These are phyloP conservation scores for Alternaria gaisen DNA, from an alignment of 2,329 filamentous ascomycete genomes.

Conservation along the genomic window DNA sequence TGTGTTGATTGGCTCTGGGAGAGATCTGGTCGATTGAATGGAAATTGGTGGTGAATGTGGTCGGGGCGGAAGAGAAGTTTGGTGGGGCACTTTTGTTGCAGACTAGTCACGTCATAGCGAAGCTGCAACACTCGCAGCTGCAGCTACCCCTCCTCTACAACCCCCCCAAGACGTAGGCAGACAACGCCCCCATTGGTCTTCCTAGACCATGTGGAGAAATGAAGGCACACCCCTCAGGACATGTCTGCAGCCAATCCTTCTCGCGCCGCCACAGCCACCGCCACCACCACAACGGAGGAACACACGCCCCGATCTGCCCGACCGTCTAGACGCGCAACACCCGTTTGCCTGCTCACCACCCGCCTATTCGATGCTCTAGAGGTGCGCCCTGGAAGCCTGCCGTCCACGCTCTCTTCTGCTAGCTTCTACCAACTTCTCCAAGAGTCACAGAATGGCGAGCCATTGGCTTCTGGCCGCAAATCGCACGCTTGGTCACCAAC, in stretches of 20 bases:
- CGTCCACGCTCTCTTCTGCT: conserved; percentile 32
- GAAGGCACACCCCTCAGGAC: neutral
- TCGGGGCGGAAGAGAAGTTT: conserved; percentile 24
- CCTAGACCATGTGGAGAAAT: neutral
- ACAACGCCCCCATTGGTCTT: conserved; percentile 2
- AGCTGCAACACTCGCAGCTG: conserved; percentile 16
- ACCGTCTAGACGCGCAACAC: conserved; percentile 38
- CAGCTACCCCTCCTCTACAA: conserved; percentile 39
- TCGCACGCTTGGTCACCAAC: conserved; percentile 7
- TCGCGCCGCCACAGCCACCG: conserved; percentile 26
- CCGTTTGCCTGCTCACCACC: conserved; percentile 29
- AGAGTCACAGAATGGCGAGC: neutral
- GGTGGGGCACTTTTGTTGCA: conserved; percentile 24
- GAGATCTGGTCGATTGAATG: neutral
- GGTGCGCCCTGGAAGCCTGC: conserved; percentile 30
- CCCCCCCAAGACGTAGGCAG: neutral
- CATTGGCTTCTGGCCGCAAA: conserved; percentile 31
- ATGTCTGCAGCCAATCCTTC: conserved; percentile 11
- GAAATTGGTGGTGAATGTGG: conserved; percentile 8
- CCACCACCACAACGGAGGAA: conserved; percentile 39
- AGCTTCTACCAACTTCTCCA: conserved; percentile 30
- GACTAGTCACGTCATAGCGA: conserved; percentile 28
- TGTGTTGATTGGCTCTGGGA: conserved; percentile 1
- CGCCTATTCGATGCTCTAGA: conserved; percentile 23
- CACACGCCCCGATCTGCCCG: conserved; percentile 22